Conservation (phyloP, 768 basidiomycete genomes). For the Suillus americanus region DNA sequence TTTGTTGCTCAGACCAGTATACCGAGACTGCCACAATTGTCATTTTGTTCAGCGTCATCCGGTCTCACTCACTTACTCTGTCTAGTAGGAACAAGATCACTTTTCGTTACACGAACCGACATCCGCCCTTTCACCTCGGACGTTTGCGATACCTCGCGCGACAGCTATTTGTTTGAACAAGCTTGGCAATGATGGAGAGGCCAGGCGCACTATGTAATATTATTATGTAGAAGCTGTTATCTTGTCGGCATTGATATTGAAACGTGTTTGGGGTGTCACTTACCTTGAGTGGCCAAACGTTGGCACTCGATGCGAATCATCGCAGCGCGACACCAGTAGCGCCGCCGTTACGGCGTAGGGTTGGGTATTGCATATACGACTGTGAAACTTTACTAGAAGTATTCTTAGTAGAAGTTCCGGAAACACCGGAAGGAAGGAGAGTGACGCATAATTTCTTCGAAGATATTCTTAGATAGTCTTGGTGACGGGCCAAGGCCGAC, state of each 20-base stretch:
- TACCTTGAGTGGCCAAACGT: not conserved
- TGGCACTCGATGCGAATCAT: not conserved
- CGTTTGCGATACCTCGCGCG: not conserved
- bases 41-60: not conserved
- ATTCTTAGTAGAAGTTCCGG: not conserved
- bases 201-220: not conserved
- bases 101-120: not conserved
- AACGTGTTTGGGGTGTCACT: not conserved
- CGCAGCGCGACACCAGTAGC: not conserved
- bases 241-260: not conserved
- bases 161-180: not conserved
- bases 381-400: not conserved
- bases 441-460: not conserved
- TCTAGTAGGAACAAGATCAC: not conserved
- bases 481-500: not conserved
- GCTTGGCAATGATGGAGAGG: not conserved
- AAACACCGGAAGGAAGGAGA: not conserved
- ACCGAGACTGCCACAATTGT: not conserved
- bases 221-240: not conserved
- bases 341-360: not conserved
- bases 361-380: not conserved
- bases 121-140: not conserved
- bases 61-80: not conserved
- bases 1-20: not conserved
- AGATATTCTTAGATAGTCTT: not conserved